Conservation (phyloP, 257 asterid genomes). For the Solanum habrochaites region DNA sequence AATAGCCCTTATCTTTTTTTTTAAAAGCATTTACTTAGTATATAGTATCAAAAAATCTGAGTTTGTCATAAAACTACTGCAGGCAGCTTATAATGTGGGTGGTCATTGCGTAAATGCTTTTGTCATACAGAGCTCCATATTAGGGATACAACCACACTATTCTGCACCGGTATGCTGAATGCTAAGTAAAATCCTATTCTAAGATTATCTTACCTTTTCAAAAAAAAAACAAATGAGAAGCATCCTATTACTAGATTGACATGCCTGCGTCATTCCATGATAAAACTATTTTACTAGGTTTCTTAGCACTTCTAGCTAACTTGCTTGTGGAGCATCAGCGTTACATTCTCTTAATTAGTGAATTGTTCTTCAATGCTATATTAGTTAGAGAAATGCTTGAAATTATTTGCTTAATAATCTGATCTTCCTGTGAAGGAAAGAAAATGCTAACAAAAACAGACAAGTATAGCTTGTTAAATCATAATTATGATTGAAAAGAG, state of each 20-base stretch:
- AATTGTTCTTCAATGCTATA: not conserved
- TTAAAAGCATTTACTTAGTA: not conserved
- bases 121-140: constrained; percentile 62
- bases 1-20: not conserved
- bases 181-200: not conserved
- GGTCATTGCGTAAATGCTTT: constrained; percentile 73
- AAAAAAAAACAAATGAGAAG: not conserved
- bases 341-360: not conserved
- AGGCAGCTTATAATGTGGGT: constrained; percentile 88
- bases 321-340: not conserved
- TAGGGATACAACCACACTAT: constrained; percentile 75
- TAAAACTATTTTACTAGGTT: not conserved
- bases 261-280: not conserved
- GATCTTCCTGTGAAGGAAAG: not conserved
- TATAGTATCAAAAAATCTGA: not conserved
- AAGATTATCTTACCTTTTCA: not conserved
- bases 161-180: constrained; percentile 53
- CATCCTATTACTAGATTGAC: not conserved
- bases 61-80: not conserved
- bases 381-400: not conserved
- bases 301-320: not conserved
- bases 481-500: not conserved
- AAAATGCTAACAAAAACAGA: not conserved
- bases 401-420: not conserved
- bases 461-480: not conserved